phyloP scores from a whole-genome alignment of 805 yeast genomes.

The Teunomyces aglyptinius region DNA sequence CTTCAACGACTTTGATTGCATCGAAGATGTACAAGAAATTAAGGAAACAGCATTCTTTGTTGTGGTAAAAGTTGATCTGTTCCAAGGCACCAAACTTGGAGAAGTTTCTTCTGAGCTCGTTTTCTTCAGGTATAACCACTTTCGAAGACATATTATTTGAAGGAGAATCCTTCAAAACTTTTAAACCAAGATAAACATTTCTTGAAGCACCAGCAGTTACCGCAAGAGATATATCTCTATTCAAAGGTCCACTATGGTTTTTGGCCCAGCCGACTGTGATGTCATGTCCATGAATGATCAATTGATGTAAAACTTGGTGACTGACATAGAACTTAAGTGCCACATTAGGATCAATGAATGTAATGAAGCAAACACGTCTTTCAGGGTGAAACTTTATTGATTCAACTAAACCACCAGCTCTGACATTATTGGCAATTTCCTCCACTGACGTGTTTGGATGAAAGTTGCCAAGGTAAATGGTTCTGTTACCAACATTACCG shows the following conservation, averaged over 20 bases:
- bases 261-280: conserved; percentile 72
- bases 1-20: conserved; percentile 64
- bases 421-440: conserved; percentile 70
- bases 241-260: conserved; percentile 61
- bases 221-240: conserved; percentile 54
- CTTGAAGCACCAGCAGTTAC: conserved; percentile 75
- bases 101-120: conserved; percentile 56
- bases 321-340: conserved; percentile 67
- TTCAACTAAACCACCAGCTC: conserved; percentile 75
- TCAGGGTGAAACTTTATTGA: conserved; percentile 50
- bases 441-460: conserved; percentile 64
- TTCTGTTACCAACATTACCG: conserved; percentile 53
- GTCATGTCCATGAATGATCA: conserved; percentile 60
- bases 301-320: conserved; percentile 53
- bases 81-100: conserved; percentile 67
- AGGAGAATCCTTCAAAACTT: conserved; percentile 23
- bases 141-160: not conserved
- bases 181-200: conserved; percentile 70
- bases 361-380: conserved; percentile 63
- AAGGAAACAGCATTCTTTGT: conserved; percentile 71
- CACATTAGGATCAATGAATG: conserved; percentile 61
- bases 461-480: conserved; percentile 66
- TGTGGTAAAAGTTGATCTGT: conserved; percentile 69
- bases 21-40: conserved; percentile 63
- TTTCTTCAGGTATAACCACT: conserved; percentile 4